These are phyloP conservation scores for Neurospora tetrasperma DNA, from an alignment of 495 filamentous ascomycete species.

Conservation along the genomic window DNA sequence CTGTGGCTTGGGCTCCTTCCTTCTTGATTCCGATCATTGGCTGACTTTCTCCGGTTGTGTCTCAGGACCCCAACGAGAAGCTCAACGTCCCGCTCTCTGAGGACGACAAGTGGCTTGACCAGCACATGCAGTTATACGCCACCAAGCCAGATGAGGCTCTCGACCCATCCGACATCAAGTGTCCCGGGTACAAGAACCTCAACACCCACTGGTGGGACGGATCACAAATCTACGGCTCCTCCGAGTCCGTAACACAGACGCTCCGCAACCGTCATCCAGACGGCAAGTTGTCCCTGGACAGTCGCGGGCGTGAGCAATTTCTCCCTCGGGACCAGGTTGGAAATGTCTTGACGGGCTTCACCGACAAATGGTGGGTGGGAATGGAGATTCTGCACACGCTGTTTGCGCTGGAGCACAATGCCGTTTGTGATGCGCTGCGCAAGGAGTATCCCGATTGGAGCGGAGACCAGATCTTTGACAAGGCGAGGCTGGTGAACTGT, in stretches of 20 bases:
- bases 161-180: constrained; percentile 20
- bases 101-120: constrained; percentile 20
- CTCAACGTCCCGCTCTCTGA: constrained; percentile 21
- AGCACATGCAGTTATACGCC: constrained; percentile 21
- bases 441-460: constrained; percentile 22
- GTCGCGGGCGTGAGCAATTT: constrained; percentile 18
- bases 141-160: constrained; percentile 23
- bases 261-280: constrained; percentile 20
- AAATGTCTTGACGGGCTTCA: constrained; percentile 31
- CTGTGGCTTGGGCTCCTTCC: background rate
- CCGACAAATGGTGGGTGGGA: constrained; percentile 35
- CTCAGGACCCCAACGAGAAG: constrained; percentile 6
- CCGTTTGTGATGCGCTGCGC: constrained; percentile 26
- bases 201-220: constrained; percentile 39
- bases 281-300: constrained; percentile 27
- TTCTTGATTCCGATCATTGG: background rate
- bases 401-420: constrained; percentile 35
- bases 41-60: background rate
- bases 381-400: constrained; percentile 35
- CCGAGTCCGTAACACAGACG: constrained; percentile 21
- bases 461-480: constrained; percentile 33
- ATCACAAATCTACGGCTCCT: constrained; percentile 35
- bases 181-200: constrained; percentile 30
- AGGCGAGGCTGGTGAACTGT: constrained; percentile 34
- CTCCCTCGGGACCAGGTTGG: constrained; percentile 25